Percentiles rank a stretch among this genome's conserved stretches.
phyloP scores from a whole-genome alignment of 305 asterid genomes.

The Fraxinus latifolia region DNA sequence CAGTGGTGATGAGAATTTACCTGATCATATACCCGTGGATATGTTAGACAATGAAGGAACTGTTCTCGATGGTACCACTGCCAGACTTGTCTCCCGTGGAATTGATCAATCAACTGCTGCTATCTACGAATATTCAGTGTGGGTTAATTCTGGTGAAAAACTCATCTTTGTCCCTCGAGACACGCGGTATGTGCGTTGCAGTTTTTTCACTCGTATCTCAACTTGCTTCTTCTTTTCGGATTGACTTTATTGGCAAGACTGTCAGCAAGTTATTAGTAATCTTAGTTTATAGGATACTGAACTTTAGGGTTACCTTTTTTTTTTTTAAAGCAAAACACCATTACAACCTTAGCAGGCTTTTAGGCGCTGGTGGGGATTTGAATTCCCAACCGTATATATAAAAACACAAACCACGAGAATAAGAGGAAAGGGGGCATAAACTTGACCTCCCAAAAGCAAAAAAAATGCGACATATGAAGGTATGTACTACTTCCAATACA shows the following conservation, averaged over 20 bases:
- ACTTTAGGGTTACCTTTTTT: slow-evolving; percentile 15
- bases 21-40: slow-evolving; percentile 59
- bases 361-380: not conserved
- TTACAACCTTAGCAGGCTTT: not conserved
- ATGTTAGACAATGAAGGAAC: slow-evolving; percentile 52
- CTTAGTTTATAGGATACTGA: slow-evolving; percentile 20
- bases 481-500: not conserved
- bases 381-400: not conserved
- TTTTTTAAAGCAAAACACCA: not conserved
- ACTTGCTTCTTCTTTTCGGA: not conserved
- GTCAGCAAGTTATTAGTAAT: not conserved
- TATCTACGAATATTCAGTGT: slow-evolving; percentile 64
- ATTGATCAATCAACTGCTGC: slow-evolving; percentile 43
- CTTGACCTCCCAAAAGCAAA: not conserved
- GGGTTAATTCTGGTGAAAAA: slow-evolving; percentile 72
- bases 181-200: slow-evolving; percentile 49
- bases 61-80: slow-evolving; percentile 52
- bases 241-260: slow-evolving; percentile 4
- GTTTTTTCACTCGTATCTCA: slow-evolving; percentile 21
- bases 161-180: slow-evolving; percentile 73
- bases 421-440: not conserved
- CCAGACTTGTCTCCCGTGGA: slow-evolving; percentile 43
- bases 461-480: not conserved
- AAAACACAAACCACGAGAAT: not conserved
- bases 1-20: slow-evolving; percentile 36